phyloP scores from a whole-genome alignment of 495 filamentous ascomycete genomes.

The Penicillium nucicola region DNA sequence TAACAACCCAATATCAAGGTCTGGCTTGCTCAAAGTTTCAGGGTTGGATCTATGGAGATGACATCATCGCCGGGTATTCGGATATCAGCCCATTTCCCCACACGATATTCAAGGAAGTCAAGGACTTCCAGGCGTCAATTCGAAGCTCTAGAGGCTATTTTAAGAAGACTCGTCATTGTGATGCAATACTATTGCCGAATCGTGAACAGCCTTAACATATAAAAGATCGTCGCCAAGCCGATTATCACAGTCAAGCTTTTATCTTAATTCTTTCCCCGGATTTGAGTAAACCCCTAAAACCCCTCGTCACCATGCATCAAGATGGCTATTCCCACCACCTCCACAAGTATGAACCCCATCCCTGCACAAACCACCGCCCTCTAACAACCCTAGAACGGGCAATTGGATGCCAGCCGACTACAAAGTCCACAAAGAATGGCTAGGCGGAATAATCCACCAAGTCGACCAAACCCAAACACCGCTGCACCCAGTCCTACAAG shows the following conservation, averaged over 20 bases:
- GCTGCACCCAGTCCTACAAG: conserved; percentile 35
- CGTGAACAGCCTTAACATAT: too few relatives aligned
- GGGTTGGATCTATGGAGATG: too few relatives aligned
- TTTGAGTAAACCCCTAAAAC: background rate
- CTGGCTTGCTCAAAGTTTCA: too few relatives aligned
- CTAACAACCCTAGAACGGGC: conserved; percentile 17
- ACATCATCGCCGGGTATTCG: too few relatives aligned
- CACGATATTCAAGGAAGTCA: too few relatives aligned
- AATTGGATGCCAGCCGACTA: conserved; percentile 37
- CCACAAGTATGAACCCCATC: conserved; percentile 4
- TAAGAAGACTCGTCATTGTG: too few relatives aligned
- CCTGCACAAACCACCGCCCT: background rate
- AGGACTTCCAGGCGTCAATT: too few relatives aligned
- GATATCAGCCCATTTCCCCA: too few relatives aligned
- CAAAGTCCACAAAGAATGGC: conserved; percentile 31
- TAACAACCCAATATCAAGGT: too few relatives aligned
- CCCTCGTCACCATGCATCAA: background rate
- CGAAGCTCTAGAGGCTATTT: too few relatives aligned
- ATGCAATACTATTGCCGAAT: too few relatives aligned
- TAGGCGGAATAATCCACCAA: conserved; percentile 30
- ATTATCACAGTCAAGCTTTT: conserved; percentile 7
- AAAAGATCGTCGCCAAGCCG: background rate
- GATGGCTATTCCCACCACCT: conserved; percentile 9
- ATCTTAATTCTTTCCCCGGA: background rate
- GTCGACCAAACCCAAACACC: conserved; percentile 20